Base-by-base conservation (phyloP, 805 yeast genomes). In the Wickerhamiella cacticola region DNA sequence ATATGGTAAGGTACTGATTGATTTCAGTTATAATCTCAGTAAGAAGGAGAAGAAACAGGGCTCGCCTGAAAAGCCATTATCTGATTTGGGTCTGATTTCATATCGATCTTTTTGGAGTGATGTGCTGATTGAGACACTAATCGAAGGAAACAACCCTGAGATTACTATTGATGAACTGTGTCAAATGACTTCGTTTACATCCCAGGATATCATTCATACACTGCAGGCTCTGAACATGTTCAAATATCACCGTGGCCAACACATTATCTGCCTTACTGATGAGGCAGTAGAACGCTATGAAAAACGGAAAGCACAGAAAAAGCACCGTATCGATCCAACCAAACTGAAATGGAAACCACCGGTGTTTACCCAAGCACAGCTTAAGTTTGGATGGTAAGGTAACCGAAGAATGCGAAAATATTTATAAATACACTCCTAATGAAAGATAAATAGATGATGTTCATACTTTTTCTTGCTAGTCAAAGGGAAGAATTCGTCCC, bases 81-180 rank as follows among this genome's bases (percentile, higher is more conserved):
- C 95, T 0, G 98, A 92, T 71, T 71, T 92, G 60, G 99, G 99
- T 35, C 70, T 92, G 26, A 71, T 92, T 24, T 83, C 95, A 4
- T 92, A 92, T 60, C 78, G 98, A 63, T 95, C 96, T 0, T 92
- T 75, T 61, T 92, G 99, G 99, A 79, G 96, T 0, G 97, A 92
- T 58, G 79, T 89, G 0, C 70, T 92, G 50, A 79, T 87, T 10
- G 78, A 77, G 46, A 61, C 86, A 24, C 67, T 92, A 33, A 79
- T 81, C 33, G 92, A 83, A 55, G 70, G 69, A 48, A 69, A 73
- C 26, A 71, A 71, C 26, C 65, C 72, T 43, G 75, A 69, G 21
- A 75, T 80, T 44, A 81, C 94, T 2, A 87, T 92, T 48, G 98
- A 92, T 58, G 97, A 89, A 56, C 82, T 92, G 15, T 81, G 95